A percentile compares a stretch with the other conserved stretches of the same genome.
Evolutionary conservation across 2,329 filamentous ascomycete species (phyloP).

Genomic region (Microdochium bolleyi): DNA sequence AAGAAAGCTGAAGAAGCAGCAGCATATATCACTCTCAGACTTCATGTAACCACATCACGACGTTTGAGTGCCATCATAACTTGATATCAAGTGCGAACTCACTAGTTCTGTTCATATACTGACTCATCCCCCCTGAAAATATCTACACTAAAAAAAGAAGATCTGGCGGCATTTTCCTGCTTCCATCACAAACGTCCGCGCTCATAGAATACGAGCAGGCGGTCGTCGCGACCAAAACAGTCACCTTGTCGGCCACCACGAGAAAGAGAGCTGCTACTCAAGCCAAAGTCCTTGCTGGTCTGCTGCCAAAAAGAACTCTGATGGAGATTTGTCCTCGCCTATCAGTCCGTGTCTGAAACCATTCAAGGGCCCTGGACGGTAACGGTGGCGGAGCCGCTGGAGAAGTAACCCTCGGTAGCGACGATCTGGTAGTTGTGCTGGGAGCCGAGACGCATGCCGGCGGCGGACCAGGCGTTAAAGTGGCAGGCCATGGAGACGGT

Average conservation of each 20-base stretch:
- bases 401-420: conserved; percentile 30
- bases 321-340: not conserved
- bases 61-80: not conserved
- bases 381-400: conserved; percentile 33
- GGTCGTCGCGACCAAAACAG: not conserved
- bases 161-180: not conserved
- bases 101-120: not conserved
- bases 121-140: not conserved
- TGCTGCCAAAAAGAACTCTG: not conserved
- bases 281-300: not conserved
- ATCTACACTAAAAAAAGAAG: not conserved
- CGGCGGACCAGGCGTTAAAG: conserved; percentile 18
- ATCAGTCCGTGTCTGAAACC: not conserved
- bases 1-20: not conserved
- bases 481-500: conserved; percentile 21
- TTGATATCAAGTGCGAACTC: not conserved
- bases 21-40: not conserved
- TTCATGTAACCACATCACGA: not conserved
- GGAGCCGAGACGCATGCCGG: conserved; percentile 16
- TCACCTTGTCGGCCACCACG: not conserved
- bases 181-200: not conserved
- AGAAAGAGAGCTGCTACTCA: not conserved
- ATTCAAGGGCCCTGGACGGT: conserved; percentile 12
- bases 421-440: conserved; percentile 22
- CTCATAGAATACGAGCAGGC: not conserved